These are phyloP conservation scores for Trebouxia sp. DNA, from an alignment of 139 green algal genomes.

Conservation along the genomic window DNA sequence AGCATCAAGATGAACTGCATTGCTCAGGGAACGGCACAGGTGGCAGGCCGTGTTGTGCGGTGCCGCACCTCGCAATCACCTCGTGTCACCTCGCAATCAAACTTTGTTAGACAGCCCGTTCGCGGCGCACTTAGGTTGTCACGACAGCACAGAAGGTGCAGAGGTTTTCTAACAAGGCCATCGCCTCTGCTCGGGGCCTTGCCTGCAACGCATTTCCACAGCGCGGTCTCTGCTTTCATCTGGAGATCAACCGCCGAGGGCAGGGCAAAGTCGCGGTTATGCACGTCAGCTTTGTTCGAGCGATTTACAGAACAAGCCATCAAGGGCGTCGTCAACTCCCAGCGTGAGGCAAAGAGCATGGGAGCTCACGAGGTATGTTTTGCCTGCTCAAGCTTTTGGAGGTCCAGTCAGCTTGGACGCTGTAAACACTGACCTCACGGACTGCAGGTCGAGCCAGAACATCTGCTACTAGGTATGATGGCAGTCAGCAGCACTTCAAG, in stretches of 20 bases:
- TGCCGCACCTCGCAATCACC: no score
- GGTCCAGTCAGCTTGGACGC: neutral
- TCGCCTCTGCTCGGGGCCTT: neutral
- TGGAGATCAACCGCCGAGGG: neutral
- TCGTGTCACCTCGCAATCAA: no score
- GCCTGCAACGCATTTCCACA: neutral
- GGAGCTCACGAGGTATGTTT: slow-evolving; percentile 57
- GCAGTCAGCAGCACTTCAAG: neutral
- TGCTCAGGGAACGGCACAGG: no score
- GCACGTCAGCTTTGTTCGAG: slow-evolving; percentile 7
- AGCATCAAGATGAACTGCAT: no score
- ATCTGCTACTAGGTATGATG: slow-evolving; percentile 15
- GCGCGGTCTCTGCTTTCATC: neutral
- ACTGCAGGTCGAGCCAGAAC: neutral
- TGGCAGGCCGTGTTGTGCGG: no score
- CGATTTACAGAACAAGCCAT: slow-evolving; percentile 86
- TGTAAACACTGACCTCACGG: neutral
- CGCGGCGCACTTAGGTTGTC: neutral
- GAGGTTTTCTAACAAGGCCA: neutral
- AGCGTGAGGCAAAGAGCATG: slow-evolving; percentile 71
- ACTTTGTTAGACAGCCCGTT: neutral
- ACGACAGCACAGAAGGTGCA: neutral
- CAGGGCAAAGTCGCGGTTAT: neutral
- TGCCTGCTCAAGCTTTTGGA: neutral
- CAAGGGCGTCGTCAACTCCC: slow-evolving; percentile 81